Percentiles rank a stretch among this genome's conserved stretches.
Conservation (phyloP, 106 monocot species). For the Dendrobium huoshanense region DNA sequence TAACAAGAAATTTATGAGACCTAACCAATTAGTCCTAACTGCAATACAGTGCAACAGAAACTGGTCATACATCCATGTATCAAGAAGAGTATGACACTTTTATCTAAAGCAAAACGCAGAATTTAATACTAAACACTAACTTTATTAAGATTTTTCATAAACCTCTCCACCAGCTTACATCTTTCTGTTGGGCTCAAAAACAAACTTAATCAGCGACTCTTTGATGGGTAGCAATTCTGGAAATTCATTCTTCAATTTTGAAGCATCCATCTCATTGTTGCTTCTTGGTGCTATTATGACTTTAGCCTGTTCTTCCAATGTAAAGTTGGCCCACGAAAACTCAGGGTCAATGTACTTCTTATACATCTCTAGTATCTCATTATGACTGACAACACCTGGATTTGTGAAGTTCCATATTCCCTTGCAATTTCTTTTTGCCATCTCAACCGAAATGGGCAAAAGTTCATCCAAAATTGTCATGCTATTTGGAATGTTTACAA, state of each 20-base stretch:
- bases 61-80: background rate
- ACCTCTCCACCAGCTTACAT: constrained; percentile 13
- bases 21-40: background rate
- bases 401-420: constrained; percentile 24
- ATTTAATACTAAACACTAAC: background rate
- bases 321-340: constrained; percentile 8
- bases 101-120: too few relatives aligned
- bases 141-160: background rate
- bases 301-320: constrained; percentile 18
- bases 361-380: constrained; percentile 21
- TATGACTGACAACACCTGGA: constrained; percentile 16
- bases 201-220: constrained; percentile 14
- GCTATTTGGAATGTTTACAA: constrained; percentile 22
- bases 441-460: constrained; percentile 13
- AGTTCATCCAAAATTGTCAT: constrained; percentile 18
- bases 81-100: background rate
- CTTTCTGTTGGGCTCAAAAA: constrained; percentile 16
- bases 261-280: constrained; percentile 21
- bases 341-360: constrained; percentile 8
- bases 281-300: constrained; percentile 17
- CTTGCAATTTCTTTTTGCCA: constrained; percentile 18
- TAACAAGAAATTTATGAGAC: background rate
- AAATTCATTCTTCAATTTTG: constrained; percentile 11
- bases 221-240: constrained; percentile 15
- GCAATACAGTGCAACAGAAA: background rate